Percentiles rank a stretch among this genome's conserved stretches.
Conservation (phyloP, 352 stramenopile species). For the Phytophthora pseudosyringae region DNA sequence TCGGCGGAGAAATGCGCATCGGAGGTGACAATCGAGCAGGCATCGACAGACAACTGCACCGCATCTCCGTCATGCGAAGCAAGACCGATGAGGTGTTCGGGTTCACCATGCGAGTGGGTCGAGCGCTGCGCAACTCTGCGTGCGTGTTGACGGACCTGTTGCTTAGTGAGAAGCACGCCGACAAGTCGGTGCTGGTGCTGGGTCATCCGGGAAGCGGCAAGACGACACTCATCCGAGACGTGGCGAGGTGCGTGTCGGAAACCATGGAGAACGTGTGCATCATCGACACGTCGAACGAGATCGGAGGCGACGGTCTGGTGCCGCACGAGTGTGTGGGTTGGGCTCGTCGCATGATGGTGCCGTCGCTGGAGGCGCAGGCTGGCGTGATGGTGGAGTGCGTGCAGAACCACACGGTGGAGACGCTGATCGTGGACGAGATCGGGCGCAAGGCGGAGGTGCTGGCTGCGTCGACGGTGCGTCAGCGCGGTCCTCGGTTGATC, state of each 20-base stretch:
- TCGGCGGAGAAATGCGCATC: constrained; percentile 60
- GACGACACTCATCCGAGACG: constrained; percentile 87
- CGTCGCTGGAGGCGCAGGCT: constrained; percentile 65
- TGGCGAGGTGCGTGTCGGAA: constrained; percentile 67
- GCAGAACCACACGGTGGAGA: constrained; percentile 91
- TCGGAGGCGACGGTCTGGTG: constrained; percentile 84
- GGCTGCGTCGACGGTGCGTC: constrained; percentile 64
- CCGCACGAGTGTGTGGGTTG: constrained; percentile 78
- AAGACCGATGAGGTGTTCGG: constrained; percentile 64
- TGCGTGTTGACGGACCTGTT: constrained; percentile 77
- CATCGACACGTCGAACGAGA: constrained; percentile 93
- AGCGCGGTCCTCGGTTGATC: constrained; percentile 84
- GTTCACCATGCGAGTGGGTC: constrained; percentile 79
- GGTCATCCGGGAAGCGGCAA: constrained; percentile 78
- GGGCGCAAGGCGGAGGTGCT: constrained; percentile 79
- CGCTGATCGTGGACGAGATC: constrained; percentile 92
- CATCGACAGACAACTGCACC: constrained; percentile 76
- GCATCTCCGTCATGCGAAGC: constrained; percentile 77
- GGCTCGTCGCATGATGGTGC: constrained; percentile 85
- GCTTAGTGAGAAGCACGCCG: constrained; percentile 42
- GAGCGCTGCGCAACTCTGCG: constrained; percentile 62
- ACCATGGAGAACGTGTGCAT: constrained; percentile 80
- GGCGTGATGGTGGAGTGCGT: constrained; percentile 90
- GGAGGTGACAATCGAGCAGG: constrained; percentile 80
- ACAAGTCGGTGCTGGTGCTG: constrained; percentile 72